phyloP scores from a whole-genome alignment of 1,139 yeast species.

The Geotrichum klebahnii region DNA sequence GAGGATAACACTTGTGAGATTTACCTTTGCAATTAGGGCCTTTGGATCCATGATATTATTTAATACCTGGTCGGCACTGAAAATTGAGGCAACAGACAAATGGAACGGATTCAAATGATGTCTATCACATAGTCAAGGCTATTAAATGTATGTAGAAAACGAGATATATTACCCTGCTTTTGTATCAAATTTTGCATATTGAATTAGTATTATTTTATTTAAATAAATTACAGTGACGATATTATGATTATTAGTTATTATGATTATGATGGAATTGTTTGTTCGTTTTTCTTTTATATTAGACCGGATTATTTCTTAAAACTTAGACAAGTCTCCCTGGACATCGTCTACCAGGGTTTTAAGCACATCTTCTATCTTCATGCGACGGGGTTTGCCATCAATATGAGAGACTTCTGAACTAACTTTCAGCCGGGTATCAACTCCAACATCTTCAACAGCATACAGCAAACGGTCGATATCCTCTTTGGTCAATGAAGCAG shows the following conservation, averaged over 20 bases:
- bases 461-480: conserved; percentile 80
- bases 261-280: too few species aligned
- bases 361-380: conserved; percentile 72
- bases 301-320: conserved; percentile 14
- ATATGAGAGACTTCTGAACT: conserved; percentile 39
- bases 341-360: conserved; percentile 68
- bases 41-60: conserved; percentile 36
- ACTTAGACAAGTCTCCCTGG: conserved; percentile 26
- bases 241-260: too few species aligned
- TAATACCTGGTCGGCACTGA: too few species aligned
- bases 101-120: background rate
- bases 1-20: background rate
- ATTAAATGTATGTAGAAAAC: too few species aligned
- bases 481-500: conserved; percentile 86
- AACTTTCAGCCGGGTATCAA: conserved; percentile 65
- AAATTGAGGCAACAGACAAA: background rate
- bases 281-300: background rate
- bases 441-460: conserved; percentile 77
- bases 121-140: too few species aligned
- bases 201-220: too few species aligned
- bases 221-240: too few species aligned
- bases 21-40: conserved; percentile 26
- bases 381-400: conserved; percentile 59
- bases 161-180: too few species aligned
- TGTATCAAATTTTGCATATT: too few species aligned